Conservation (phyloP, 768 basidiomycete genomes). For the Leccinum boreale region DNA sequence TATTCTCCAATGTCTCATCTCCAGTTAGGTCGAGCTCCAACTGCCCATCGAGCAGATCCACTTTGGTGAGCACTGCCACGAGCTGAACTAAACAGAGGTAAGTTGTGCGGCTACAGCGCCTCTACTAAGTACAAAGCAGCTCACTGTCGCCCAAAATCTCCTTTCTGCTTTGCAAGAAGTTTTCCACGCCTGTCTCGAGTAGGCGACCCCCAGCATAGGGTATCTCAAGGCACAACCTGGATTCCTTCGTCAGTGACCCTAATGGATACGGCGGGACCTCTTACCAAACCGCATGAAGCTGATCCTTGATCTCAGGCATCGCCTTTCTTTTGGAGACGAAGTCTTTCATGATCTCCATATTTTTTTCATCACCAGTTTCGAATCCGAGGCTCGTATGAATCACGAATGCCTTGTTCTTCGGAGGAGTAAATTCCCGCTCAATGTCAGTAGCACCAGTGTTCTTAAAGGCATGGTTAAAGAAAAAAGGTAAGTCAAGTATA, state of each 20-base stretch:
- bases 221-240: constrained; percentile 17
- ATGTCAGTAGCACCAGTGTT: neutral
- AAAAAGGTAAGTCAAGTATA: neutral
- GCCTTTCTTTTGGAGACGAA: neutral
- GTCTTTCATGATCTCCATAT: constrained; percentile 1
- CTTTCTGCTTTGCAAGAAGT: constrained; percentile 3
- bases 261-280: neutral
- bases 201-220: constrained; percentile 13
- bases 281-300: constrained; percentile 17
- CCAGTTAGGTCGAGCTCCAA: neutral
- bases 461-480: constrained; percentile 2
- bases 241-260: neutral
- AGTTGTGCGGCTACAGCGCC: constrained; percentile 5
- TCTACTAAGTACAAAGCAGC: neutral
- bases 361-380: constrained; percentile 10
- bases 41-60: constrained; percentile 5
- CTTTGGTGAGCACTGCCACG: constrained; percentile 16
- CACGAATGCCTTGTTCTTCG: constrained; percentile 12
- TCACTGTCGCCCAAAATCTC: constrained; percentile 10
- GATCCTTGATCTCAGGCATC: constrained; percentile 1
- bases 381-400: constrained; percentile 19
- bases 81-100: neutral
- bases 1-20: neutral
- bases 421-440: constrained; percentile 7
- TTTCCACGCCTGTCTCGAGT: constrained; percentile 15